phyloP scores from a whole-genome alignment of 139 green algal species.

The Pleodorina starrii region DNA sequence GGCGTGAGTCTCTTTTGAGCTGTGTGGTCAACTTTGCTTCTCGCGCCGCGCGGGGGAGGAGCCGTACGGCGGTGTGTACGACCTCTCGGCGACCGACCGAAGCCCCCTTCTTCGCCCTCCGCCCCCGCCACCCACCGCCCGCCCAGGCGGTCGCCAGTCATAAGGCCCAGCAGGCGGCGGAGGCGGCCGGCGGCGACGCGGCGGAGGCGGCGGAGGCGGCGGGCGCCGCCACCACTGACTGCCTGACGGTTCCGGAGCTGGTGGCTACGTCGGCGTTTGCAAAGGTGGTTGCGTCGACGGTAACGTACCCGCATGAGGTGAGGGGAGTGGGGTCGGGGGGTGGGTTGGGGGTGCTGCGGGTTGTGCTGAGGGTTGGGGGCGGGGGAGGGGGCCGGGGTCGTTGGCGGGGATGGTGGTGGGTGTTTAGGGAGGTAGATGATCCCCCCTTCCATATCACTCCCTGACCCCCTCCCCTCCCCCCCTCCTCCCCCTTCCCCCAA shows the following conservation, averaged over 20 bases:
- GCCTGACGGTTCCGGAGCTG: conserved; percentile 78
- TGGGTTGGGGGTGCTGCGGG: too few relatives aligned
- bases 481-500: background rate
- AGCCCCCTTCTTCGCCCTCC: too few relatives aligned
- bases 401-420: background rate
- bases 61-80: too few relatives aligned
- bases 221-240: background rate
- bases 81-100: too few relatives aligned
- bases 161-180: background rate
- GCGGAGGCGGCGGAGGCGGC: background rate
- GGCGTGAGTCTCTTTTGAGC: too few relatives aligned
- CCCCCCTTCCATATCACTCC: too few relatives aligned
- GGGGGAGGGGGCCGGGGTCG: background rate
- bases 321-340: too few relatives aligned
- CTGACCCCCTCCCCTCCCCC: too few relatives aligned
- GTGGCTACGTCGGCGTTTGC: conserved; percentile 85
- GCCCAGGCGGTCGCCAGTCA: background rate
- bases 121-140: too few relatives aligned
- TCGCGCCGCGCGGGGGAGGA: too few relatives aligned
- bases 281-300: conserved; percentile 96
- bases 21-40: too few relatives aligned
- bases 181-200: background rate
- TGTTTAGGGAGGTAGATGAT: background rate
- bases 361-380: background rate
- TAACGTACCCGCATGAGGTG: conserved; percentile 99